Conservation (phyloP, 2,329 filamentous ascomycete species). For the Fusarium mangiferae region DNA sequence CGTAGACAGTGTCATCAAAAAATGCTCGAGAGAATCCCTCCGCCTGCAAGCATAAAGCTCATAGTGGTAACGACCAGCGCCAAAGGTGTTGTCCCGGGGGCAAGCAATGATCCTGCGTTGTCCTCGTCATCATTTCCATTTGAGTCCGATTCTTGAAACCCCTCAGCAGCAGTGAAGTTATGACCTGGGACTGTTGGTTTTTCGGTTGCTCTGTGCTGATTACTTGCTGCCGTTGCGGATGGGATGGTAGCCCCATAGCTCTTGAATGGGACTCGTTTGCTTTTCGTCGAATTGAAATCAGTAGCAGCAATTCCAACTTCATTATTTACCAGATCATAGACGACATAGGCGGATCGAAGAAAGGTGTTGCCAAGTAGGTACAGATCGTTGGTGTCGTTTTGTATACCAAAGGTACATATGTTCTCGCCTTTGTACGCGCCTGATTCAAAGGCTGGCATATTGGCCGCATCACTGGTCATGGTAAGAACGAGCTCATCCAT, state of each 20-base stretch:
- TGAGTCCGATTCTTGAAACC: slow-evolving; percentile 42
- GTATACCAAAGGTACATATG: slow-evolving; percentile 67
- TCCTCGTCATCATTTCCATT: slow-evolving; percentile 9
- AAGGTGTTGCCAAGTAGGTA: slow-evolving; percentile 68
- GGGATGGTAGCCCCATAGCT: slow-evolving; percentile 62
- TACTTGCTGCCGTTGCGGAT: slow-evolving; percentile 57
- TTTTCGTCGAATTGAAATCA: slow-evolving; percentile 63
- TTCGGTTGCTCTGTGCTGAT: slow-evolving; percentile 48
- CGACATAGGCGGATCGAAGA: slow-evolving; percentile 68
- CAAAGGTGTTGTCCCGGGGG: slow-evolving; percentile 24
- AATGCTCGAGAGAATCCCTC: slow-evolving; percentile 29
- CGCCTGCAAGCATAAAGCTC: slow-evolving; percentile 39
- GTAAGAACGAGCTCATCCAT: slow-evolving; percentile 68
- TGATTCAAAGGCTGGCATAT: slow-evolving; percentile 49
- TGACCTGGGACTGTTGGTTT: slow-evolving; percentile 31
- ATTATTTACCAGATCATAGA: slow-evolving; percentile 69
- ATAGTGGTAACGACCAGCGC: slow-evolving; percentile 32
- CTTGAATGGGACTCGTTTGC: slow-evolving; percentile 61
- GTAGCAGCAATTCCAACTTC: slow-evolving; percentile 65
- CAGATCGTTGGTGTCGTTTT: slow-evolving; percentile 56
- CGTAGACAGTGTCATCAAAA: slow-evolving; percentile 4
- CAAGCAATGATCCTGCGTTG: slow-evolving; percentile 29
- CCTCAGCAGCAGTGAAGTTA: slow-evolving; percentile 45
- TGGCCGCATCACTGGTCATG: slow-evolving; percentile 48
- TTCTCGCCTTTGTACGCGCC: slow-evolving; percentile 57